phyloP scores from a whole-genome alignment of 805 yeast species.

The Yamadazyma laniorum region DNA sequence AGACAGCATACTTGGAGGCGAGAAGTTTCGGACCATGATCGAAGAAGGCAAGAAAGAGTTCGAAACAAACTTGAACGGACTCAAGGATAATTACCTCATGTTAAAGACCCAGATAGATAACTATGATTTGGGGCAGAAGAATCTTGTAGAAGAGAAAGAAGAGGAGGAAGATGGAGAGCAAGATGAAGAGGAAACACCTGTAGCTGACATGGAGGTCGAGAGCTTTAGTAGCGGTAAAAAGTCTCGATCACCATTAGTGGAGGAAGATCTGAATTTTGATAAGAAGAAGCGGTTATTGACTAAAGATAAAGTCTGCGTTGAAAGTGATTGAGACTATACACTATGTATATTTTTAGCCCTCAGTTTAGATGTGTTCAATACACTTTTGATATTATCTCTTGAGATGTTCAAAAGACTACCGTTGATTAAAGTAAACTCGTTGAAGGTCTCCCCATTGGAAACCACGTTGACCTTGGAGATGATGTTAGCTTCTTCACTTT shows the following conservation, averaged over 20 bases:
- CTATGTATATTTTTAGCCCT: constrained; percentile 35
- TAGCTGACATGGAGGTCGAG: constrained; percentile 5
- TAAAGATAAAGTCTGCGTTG: constrained; percentile 6
- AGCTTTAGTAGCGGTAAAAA: constrained; percentile 6
- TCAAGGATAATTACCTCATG: constrained; percentile 14
- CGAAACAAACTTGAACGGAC: constrained; percentile 13
- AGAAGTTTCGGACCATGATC: constrained; percentile 39
- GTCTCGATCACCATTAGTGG: constrained; percentile 7
- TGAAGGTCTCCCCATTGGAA: constrained; percentile 8
- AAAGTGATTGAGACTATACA: constrained; percentile 1
- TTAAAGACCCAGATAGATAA: constrained; percentile 18
- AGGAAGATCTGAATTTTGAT: constrained; percentile 5
- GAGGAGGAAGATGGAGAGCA: constrained; percentile 6
- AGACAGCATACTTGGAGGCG: constrained; percentile 45
- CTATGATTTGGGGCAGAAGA: background rate
- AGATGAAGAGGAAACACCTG: constrained; percentile 1
- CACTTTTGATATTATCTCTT: constrained; percentile 44
- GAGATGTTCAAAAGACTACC: constrained; percentile 45
- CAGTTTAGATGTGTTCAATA: constrained; percentile 46
- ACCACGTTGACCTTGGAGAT: constrained; percentile 10
- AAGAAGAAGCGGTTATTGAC: constrained; percentile 9
- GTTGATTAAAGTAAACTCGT: constrained; percentile 44
- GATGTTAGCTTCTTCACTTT: constrained; percentile 15
- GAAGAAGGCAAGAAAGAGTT: constrained; percentile 35
- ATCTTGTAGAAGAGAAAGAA: constrained; percentile 8